These are phyloP conservation scores for Chamaecyparis obtusa DNA, from an alignment of 75 land plant genomes.

Conservation along the genomic window DNA sequence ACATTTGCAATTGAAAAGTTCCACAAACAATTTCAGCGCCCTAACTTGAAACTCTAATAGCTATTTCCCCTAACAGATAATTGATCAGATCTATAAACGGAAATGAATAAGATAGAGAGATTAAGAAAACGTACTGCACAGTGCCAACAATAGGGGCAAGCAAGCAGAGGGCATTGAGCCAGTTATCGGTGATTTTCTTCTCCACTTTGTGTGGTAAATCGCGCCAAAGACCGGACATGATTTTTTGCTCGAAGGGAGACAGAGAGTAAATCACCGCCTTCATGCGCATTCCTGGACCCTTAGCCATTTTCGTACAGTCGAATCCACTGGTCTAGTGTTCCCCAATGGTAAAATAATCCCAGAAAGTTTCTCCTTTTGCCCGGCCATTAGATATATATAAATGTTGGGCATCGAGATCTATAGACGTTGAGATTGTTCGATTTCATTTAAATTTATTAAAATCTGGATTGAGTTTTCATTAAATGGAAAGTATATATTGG, in stretches of 20 bases:
- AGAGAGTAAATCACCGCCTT: slow-evolving; percentile 71
- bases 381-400: too few relatives aligned
- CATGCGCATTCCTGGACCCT: slow-evolving; percentile 38
- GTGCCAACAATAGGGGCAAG: slow-evolving; percentile 63
- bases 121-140: slow-evolving; percentile 23
- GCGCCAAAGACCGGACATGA: slow-evolving; percentile 65
- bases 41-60: too few relatives aligned
- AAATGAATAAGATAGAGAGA: neutral
- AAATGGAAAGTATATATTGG: too few relatives aligned
- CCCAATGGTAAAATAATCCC: neutral
- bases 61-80: too few relatives aligned
- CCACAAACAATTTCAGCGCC: too few relatives aligned
- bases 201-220: slow-evolving; percentile 50
- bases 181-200: slow-evolving; percentile 74
- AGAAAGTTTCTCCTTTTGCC: too few relatives aligned
- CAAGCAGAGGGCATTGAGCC: slow-evolving; percentile 55
- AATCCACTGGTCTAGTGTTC: too few relatives aligned
- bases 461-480: too few relatives aligned
- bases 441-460: too few relatives aligned
- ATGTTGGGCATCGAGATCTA: too few relatives aligned
- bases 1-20: too few relatives aligned
- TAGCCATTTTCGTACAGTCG: neutral
- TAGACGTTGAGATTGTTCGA: too few relatives aligned
- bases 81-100: neutral
- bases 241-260: slow-evolving; percentile 67